phyloP scores from a whole-genome alignment of 2,329 filamentous ascomycete genomes.

The Colletotrichum karsti region DNA sequence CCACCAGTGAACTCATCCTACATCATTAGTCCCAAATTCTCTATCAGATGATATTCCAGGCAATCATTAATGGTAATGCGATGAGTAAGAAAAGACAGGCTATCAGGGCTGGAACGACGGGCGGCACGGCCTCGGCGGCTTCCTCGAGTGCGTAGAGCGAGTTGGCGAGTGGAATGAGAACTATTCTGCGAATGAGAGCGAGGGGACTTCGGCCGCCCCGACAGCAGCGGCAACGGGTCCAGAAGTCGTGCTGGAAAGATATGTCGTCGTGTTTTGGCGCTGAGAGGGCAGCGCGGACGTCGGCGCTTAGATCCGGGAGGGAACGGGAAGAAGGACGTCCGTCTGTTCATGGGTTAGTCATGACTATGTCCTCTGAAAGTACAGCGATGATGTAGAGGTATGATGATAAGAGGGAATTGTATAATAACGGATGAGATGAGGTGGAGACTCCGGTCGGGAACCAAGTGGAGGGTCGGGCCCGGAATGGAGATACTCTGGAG shows the following conservation, averaged over 20 bases:
- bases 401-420: not conserved
- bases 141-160: slow-evolving; percentile 2
- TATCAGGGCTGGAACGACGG: slow-evolving; percentile 17
- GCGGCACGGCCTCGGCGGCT: slow-evolving; percentile 14
- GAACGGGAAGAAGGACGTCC: slow-evolving; percentile 3
- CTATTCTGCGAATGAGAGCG: slow-evolving; percentile 11
- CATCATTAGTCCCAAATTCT: not conserved
- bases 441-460: not conserved
- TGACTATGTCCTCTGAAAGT: not conserved
- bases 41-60: slow-evolving; percentile 1
- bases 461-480: not conserved
- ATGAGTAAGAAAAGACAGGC: slow-evolving; percentile 13
- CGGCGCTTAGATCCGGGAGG: slow-evolving; percentile 24
- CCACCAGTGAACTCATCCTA: no score
- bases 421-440: no score
- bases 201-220: slow-evolving; percentile 6
- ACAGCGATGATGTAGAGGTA: not conserved
- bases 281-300: slow-evolving; percentile 18
- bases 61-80: slow-evolving; percentile 18
- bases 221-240: slow-evolving; percentile 26
- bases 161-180: slow-evolving; percentile 15
- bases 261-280: slow-evolving; percentile 23
- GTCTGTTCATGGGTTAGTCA: not conserved
- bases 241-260: slow-evolving; percentile 17
- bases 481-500: not conserved